Evolutionary conservation across 2,329 filamentous ascomycete genomes (phyloP), one percentile per base, ranked within the genome.

Genomic region (Phaeoacremonium minimum): DNA sequence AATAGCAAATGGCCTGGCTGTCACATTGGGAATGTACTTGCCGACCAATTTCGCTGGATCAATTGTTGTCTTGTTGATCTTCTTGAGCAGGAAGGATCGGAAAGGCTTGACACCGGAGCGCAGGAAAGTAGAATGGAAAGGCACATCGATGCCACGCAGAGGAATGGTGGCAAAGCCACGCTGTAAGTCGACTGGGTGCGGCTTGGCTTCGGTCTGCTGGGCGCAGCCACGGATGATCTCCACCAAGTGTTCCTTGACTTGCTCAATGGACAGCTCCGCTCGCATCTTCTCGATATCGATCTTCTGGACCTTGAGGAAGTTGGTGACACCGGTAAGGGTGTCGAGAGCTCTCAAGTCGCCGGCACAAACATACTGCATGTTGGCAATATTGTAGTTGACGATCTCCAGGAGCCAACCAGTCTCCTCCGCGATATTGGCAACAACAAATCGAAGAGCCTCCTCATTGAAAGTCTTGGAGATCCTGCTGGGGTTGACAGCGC

Each of bases 391-490:
- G 69, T 93, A 94, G 75, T 98, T 98, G 77, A 98, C 93, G 73
- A 98, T 97, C 67, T 98, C 93, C 46, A 98, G 68, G 29, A 98
- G 75, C 94, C 94, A 98, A 42, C 83, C 84, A 6, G 93, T 97
- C 61, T 88, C 84, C 61, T 96, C 90, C 1, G 90, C 75, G 52
- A 98, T 93, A 68, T 88, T 95, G 73, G 88, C 87, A 16, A 97
- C 91, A 26, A 98, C 89, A 57, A 95, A 98, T 59, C 95, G 90
- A 46, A 98, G 75, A 29, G 93, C 93, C 61, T 93, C 86, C 67
- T 98, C 93, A 67, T 94, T 96, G 77, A 98, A 98, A 1, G 89
- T 96, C 77, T 95, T 95, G 56, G 87, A 94, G 63, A 98, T 96
- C 47, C 93, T 84, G 72, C 89, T 95, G 22, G 93, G 93, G 71